A percentile compares a stretch with the other conserved stretches of the same genome.
Conservation (phyloP, 2,329 filamentous ascomycete genomes). For the Xylaria sp. region DNA sequence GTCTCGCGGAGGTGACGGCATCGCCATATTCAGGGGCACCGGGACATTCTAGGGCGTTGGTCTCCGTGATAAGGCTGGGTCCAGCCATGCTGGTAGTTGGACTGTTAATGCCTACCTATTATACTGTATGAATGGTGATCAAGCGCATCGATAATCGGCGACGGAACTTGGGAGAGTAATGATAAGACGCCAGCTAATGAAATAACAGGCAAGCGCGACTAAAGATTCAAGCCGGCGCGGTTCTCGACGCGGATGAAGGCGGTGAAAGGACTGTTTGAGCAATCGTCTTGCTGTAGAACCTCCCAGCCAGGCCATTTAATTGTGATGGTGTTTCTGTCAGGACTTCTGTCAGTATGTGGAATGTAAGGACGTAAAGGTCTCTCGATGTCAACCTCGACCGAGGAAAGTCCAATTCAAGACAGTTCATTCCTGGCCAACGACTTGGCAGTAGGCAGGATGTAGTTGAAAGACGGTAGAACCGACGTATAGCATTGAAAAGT, state of each 20-base stretch:
- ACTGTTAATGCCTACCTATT: neutral
- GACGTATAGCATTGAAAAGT: too few species aligned
- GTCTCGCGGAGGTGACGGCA: slow-evolving; percentile 10
- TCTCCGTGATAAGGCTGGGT: slow-evolving; percentile 6
- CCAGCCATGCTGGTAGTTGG: slow-evolving; percentile 14
- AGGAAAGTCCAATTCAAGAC: too few species aligned
- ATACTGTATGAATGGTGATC: neutral
- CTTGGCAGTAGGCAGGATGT: too few species aligned
- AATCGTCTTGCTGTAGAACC: neutral
- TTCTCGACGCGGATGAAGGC: neutral
- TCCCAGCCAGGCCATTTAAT: neutral
- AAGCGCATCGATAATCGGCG: neutral
- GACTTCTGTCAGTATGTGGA: neutral
- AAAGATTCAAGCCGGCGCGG: neutral
- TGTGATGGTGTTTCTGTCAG: neutral
- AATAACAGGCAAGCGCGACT: neutral
- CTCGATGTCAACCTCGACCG: neutral
- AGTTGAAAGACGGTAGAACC: too few species aligned
- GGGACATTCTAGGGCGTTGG: neutral
- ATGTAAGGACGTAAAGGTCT: neutral
- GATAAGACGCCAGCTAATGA: neutral
- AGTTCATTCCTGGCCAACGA: too few species aligned
- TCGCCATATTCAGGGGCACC: slow-evolving; percentile 14
- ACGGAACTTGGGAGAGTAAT: neutral
- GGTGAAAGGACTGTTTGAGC: neutral